Percentiles rank a stretch among this genome's conserved stretches.
Conservation (phyloP, 352 stramenopile genomes). For the Pythium plurisporium region DNA sequence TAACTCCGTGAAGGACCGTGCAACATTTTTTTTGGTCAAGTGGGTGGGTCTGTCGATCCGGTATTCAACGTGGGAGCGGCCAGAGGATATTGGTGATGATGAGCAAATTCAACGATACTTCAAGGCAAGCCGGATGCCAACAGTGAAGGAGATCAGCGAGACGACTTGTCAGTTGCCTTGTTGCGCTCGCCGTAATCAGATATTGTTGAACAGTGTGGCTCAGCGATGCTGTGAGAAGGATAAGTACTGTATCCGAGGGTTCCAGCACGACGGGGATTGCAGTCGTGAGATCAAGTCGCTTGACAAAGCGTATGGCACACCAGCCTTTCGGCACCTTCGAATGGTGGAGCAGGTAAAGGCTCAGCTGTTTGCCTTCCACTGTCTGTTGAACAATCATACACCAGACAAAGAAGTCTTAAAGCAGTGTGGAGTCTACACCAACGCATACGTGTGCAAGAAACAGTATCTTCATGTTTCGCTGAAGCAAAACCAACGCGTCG, state of each 20-base stretch:
- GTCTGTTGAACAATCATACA: conserved; percentile 83
- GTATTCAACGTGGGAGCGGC: conserved; percentile 85
- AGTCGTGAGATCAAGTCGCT: conserved; percentile 69
- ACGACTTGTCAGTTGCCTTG: conserved; percentile 84
- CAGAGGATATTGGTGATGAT: conserved; percentile 86
- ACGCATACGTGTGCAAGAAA: conserved; percentile 73
- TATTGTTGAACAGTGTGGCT: conserved; percentile 39
- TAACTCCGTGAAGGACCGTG: conserved; percentile 27
- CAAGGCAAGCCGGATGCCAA: conserved; percentile 82
- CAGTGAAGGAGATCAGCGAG: conserved; percentile 74
- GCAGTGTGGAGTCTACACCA: conserved; percentile 79
- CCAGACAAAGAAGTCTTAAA: conserved; percentile 84
- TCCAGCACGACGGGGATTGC: conserved; percentile 67
- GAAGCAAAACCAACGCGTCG: conserved; percentile 44
- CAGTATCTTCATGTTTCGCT: conserved; percentile 44
- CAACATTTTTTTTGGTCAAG: conserved; percentile 87
- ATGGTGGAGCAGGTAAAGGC: conserved; percentile 87
- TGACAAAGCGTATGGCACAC: conserved; percentile 67
- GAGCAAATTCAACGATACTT: conserved; percentile 88
- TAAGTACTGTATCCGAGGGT: conserved; percentile 78
- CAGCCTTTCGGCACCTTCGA: conserved; percentile 54
- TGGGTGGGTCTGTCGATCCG: conserved; percentile 82
- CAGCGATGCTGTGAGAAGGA: conserved; percentile 74
- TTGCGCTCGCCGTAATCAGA: conserved; percentile 74
- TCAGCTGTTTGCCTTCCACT: conserved; percentile 87